These are phyloP conservation scores for Zymoseptoria crescenta DNA, from an alignment of 2,329 filamentous ascomycete genomes.

Conservation along the genomic window DNA sequence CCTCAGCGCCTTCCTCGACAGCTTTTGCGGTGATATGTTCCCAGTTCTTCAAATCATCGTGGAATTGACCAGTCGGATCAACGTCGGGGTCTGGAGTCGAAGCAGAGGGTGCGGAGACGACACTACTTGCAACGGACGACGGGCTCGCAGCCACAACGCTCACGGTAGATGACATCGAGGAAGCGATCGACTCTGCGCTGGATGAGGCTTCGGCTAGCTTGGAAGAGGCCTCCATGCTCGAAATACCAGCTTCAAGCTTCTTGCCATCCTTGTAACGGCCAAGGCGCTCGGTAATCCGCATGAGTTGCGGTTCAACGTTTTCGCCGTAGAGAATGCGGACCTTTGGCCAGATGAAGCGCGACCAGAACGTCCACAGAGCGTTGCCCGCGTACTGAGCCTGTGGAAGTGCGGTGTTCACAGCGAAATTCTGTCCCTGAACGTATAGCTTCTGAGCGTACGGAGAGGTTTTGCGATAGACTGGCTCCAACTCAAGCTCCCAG, in stretches of 20 bases:
- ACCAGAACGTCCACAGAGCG: conserved; percentile 61
- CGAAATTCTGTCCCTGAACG: conserved; percentile 55
- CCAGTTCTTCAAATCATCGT: conserved; percentile 74
- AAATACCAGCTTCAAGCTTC: conserved; percentile 52
- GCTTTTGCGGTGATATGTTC: conserved; percentile 80
- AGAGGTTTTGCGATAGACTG: conserved; percentile 63
- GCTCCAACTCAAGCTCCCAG: conserved; percentile 65
- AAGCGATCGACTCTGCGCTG: conserved; percentile 18
- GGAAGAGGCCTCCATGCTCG: conserved; percentile 42
- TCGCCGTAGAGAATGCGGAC: conserved; percentile 73
- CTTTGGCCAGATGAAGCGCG: conserved; percentile 72
- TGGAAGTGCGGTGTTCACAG: conserved; percentile 63
- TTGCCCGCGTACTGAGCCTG: conserved; percentile 63
- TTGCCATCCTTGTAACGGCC: conserved; percentile 64
- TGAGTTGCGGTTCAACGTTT: conserved; percentile 90
- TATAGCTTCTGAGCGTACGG: conserved; percentile 69
- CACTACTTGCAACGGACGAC: conserved; percentile 18
- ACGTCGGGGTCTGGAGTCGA: conserved; percentile 35
- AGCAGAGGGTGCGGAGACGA: conserved; percentile 31
- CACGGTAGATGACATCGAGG: conserved; percentile 22
- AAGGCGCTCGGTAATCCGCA: conserved; percentile 83
- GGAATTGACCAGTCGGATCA: conserved; percentile 52
- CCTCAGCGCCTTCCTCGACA: conserved; percentile 72
- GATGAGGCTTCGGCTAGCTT: conserved; percentile 22
- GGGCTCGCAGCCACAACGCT: conserved; percentile 21